Base-by-base conservation (phyloP, 1,284 basidiomycete genomes). In the Boletus sp. region DNA sequence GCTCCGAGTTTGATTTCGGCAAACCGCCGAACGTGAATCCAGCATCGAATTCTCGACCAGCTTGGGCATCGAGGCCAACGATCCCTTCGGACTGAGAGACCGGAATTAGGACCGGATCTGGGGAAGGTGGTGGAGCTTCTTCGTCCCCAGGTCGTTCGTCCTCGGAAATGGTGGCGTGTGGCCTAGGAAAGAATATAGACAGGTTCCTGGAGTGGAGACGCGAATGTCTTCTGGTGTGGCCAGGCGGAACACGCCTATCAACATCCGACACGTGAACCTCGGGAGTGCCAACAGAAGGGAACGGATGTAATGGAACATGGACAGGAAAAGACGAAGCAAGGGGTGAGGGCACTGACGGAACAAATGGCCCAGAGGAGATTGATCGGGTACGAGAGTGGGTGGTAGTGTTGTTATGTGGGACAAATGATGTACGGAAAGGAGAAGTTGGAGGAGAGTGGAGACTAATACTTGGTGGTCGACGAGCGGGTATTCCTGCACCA, bases 201-300 rank as follows among this genome's bases (percentile, higher is more conserved):
- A 97, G 78, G 69, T 97, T 98, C 51, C 94, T 85, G 5, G 93
- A 93, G 72, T 98, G 94, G 24, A 96, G 79, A 12, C 91, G 82
- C 1, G 83, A 78, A 72, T 94, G 91, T 43, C 85, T 74, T 45
- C 85, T 79, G 11, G 70, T 71, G 54, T 82, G 77, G 49, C 61
- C 57, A 29, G 67, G 70, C 0, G 65, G 67, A 18, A 61, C 37
- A 22, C 27, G 42, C 9, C 41, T 31, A 35, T 67, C 63, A 1
- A 22, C 43, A 35, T 67, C 65, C 7, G 58, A 48, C 9, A 59
- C 61, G 27, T 62, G 55, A 16, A 67, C 36, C 20, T 73, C 66
- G n/a, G 72, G 68, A n/a, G 51, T 27, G 31, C 60, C 57, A 11
- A 15, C 27, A 20, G 67, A 68, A 55, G 68, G 68, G 55, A 69